phyloP scores from a whole-genome alignment of 2,329 filamentous ascomycete genomes.

The Colletotrichum godetiae region DNA sequence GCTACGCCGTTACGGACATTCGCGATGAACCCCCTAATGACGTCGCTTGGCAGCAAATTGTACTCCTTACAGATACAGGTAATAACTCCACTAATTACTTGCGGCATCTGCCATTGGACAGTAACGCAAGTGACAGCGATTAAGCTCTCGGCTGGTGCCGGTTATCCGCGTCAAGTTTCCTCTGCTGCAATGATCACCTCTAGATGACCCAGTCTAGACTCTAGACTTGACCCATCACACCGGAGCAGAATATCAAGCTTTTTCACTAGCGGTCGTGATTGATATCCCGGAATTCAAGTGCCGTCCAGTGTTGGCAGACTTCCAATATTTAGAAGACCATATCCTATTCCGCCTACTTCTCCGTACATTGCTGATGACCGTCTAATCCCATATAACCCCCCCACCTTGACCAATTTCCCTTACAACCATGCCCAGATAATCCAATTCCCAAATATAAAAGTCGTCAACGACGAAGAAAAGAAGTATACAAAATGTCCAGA shows the following conservation, averaged over 20 bases:
- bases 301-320: not conserved
- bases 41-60: constrained; percentile 15
- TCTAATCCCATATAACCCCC: not conserved
- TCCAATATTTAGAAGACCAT: too few species aligned
- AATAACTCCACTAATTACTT: constrained; percentile 2
- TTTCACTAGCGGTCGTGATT: constrained; percentile 15
- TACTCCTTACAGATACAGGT: not conserved
- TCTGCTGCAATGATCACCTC: constrained; percentile 3
- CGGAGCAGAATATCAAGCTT: constrained; percentile 23
- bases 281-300: not conserved
- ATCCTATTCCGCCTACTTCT: not conserved
- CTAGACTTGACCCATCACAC: not conserved
- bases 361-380: not conserved
- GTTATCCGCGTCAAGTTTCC: constrained; percentile 20
- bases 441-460: not conserved
- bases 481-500: not conserved
- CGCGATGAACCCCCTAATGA: constrained; percentile 6
- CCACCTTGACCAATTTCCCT: not conserved
- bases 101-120: not conserved
- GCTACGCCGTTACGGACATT: not conserved
- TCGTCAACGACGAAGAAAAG: not conserved
- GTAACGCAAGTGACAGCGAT: not conserved
- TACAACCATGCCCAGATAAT: not conserved
- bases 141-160: constrained; percentile 31
- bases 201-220: not conserved